These are phyloP conservation scores for Hypoxylon sp. DNA, from an alignment of 2,329 filamentous ascomycete genomes.

Conservation along the genomic window DNA sequence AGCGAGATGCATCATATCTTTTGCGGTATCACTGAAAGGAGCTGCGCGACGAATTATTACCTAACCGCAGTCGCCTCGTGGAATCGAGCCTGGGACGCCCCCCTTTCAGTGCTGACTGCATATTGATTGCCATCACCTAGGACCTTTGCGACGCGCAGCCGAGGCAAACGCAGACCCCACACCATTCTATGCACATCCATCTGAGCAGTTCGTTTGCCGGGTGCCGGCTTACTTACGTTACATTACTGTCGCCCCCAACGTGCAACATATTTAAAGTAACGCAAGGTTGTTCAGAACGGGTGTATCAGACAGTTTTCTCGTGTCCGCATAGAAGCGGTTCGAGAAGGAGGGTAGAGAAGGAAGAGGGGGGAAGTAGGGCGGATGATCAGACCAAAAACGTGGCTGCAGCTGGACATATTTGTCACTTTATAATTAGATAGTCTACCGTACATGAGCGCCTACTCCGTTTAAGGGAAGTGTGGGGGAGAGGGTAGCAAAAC, in stretches of 20 bases:
- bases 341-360: conserved; percentile 13
- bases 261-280: conserved; percentile 21
- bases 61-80: conserved; percentile 35
- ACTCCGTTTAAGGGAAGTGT: conserved; percentile 16
- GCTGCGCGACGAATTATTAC: conserved; percentile 27
- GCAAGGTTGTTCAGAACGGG: conserved; percentile 10
- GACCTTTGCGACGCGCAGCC: conserved; percentile 31
- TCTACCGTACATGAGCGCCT: conserved; percentile 18
- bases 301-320: conserved; percentile 17
- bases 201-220: conserved; percentile 33
- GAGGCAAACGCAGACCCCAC: conserved; percentile 34
- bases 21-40: conserved; percentile 20
- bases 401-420: conserved; percentile 13
- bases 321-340: conserved; percentile 20
- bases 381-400: conserved; percentile 11
- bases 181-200: conserved; percentile 23
- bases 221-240: conserved; percentile 36
- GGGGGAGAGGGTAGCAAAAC: conserved; percentile 29
- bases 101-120: conserved; percentile 43
- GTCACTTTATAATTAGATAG: conserved; percentile 33
- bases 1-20: conserved; percentile 17
- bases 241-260: conserved; percentile 26
- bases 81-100: conserved; percentile 14
- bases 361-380: conserved; percentile 1
- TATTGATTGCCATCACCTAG: conserved; percentile 24